Evolutionary conservation across 2,329 filamentous ascomycete genomes (phyloP), one percentile per base, ranked within the genome.

Genomic region (Penicillium sp.): DNA sequence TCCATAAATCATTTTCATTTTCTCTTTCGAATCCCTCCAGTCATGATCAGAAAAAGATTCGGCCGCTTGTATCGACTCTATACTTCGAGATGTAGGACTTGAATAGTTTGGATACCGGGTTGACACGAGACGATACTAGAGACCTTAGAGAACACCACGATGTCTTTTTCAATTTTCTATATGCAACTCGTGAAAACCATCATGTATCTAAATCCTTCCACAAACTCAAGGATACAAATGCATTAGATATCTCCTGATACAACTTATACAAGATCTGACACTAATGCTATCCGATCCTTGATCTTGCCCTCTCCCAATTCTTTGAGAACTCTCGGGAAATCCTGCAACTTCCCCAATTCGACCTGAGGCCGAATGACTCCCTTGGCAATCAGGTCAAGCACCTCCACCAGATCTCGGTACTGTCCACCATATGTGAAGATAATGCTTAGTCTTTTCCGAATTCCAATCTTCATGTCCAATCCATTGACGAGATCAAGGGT

Each of bases 401-500:
- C 53, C 24, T 53, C 55, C 33, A 48, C 46, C 2, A 76, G 53
- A 46, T 74, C 71, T 10, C 52, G 48, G 1, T 70, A 58, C 48
- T 70, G 72, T 0, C 72, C 72, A 4, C 70, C 71, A 37, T 75
- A n/a, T n/a, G 39, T 42, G 39, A 42, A 42, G 26, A 42, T 42
- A 17, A 42, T 42, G 17, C 39, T 42, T 10, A 42, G 17, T 5
- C 39, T 29, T 17, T 42, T 42, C 17, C 31, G 39, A 17, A 42
- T 42, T 3, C 39, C 39, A 21, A 31, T 42, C 12, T 42, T 42
- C 39, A 42, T 31, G 26, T 42, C 62, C 9, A 74, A 49, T 0
- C 65, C 68, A 42, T 74, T 74, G 32, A 69, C 64, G 0, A 62
- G 57, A 41, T 72, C 61, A 0, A 72, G 57, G 4, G 67, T 72